Conservation (phyloP, 2,329 filamentous ascomycete genomes). For the Chrysoporthe austroafricana region DNA sequence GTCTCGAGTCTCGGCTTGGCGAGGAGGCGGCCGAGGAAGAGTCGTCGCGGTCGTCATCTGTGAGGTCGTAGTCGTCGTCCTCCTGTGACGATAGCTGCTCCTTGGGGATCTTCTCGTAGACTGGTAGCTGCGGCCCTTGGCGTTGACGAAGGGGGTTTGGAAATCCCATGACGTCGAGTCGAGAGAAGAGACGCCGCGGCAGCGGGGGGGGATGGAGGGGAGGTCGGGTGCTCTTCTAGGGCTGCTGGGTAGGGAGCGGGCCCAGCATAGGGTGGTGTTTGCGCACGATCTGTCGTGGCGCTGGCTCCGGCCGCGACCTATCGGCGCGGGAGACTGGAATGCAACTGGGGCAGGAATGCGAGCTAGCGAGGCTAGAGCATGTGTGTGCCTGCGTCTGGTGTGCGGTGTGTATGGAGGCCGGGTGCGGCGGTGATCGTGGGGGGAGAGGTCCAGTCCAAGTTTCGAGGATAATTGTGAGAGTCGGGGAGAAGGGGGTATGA, state of each 20-base stretch:
- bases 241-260: neutral
- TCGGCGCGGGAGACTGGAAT: neutral
- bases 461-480: constrained; percentile 1
- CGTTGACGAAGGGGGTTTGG: constrained; percentile 52
- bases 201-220: constrained; percentile 12
- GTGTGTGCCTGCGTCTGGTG: neutral
- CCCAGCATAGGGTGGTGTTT: constrained; percentile 1
- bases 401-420: neutral
- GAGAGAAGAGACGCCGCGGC: constrained; percentile 10
- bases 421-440: neutral
- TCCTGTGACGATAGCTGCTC: constrained; percentile 55
- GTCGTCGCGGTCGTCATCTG: constrained; percentile 42
- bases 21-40: constrained; percentile 44
- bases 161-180: constrained; percentile 25
- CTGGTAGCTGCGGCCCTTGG: constrained; percentile 48
- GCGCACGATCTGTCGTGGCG: neutral
- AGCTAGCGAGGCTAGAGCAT: too few species aligned
- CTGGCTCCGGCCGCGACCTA: constrained; percentile 6
- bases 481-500: neutral
- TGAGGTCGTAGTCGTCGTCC: constrained; percentile 50
- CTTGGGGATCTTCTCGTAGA: constrained; percentile 55
- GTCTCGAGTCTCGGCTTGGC: constrained; percentile 59
- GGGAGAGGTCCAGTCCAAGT: constrained; percentile 12
- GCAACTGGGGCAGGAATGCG: neutral
- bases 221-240: neutral